Evolutionary conservation across 78 protist genomes (phyloP), one percentile per base, ranked within the genome.

Genomic region (Bodo saltans): DNA sequence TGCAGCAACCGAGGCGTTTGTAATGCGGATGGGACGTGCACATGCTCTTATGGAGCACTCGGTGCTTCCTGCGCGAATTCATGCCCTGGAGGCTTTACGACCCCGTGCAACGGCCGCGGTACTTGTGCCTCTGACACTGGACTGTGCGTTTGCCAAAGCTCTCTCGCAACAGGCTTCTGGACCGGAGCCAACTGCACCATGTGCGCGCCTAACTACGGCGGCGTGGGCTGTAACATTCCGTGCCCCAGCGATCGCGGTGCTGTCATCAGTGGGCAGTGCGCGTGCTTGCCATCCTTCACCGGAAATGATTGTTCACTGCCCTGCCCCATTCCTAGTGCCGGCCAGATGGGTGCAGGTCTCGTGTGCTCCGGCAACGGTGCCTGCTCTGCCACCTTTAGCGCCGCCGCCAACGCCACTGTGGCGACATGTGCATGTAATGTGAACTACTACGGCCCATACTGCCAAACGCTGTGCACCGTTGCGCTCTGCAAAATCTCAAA

Each of bases 51-150:
- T 17, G 81, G 41, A 2, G 38, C 4, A 3, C 8, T 1, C 53
- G 81, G 81, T 11, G 81, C 1, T 1, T 33, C 52, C 69, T 76
- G 81, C 69, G 69, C 35, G 69, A 76, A 47, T 25, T 25, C 12
- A 28, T 76, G 81, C 69, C 28, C 12, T 47, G 81, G 81, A 1
- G 81, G 81, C 21, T 8, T 37, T 27, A 4, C 1, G 32, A 39
- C 8, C 52, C 81, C 81, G 23, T 76, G 81, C 81, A 67, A 30
- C 33, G 81, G 81, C 35, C 81, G 42, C 81, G 81, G 81, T 23
- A 39, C 81, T 4, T 76, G 81, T 38, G 81, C 3, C 81, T 17
- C 1, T 1, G n/a, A 42, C 25, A 39, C 81, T 30, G 81, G 4
- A 38, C 17, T 67, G 27, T 76, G 81, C 81, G 35, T 2, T 12